Base-by-base conservation (phyloP, 352 stramenopile species). In the Pythium biforme region DNA sequence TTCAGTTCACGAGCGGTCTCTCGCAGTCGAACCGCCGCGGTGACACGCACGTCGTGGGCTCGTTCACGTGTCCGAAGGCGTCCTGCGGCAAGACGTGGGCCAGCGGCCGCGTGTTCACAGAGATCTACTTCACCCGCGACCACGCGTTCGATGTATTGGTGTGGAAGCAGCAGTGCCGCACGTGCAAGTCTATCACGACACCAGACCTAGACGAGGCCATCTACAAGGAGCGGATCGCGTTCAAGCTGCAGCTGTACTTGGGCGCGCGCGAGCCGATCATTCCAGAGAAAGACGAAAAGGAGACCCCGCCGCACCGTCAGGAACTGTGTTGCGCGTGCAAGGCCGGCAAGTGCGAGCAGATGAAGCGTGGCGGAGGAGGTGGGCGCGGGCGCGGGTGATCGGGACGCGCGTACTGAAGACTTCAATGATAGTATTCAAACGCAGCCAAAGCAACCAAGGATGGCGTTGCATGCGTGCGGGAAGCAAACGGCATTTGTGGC, bases 311-410 rank as follows among this genome's bases (percentile, higher is more conserved):
- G 10, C 64, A 75, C 31, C 45, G 58, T 12, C 14, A 53, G 27
- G 50, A 63, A 12, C 54, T 75, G n/a, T 70, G 59, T 26, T 69
- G 55, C 17, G 64, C 64, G n/a, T 75, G 68, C 40, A 43, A 46
- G 20, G 55, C 59, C 1, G 68, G 64, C 40, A 72, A 70, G 39
- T 73, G 68, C 20, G 41, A 52, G 52, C 48, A 52, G 46, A 43
- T 43, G 37, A 43, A 43, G 14, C 37, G 37, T 14, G 1, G n/a
- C n/a, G n/a, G n/a, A n/a, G n/a, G n/a, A n/a, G n/a, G 37, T n/a
- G 1, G 37, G 4, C 14, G 37, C 37, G 37, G 11, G 37, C 15
- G 15, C 9, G 15, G 12, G 2, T 17, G 37, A 43, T 5, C 14
- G 1, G 31, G 31, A 37, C 8, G n/a, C n/a, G n/a, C n/a, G n/a